phyloP scores from a whole-genome alignment of 129 eudicot genomes.

The Gnaphalium uliginosum region DNA sequence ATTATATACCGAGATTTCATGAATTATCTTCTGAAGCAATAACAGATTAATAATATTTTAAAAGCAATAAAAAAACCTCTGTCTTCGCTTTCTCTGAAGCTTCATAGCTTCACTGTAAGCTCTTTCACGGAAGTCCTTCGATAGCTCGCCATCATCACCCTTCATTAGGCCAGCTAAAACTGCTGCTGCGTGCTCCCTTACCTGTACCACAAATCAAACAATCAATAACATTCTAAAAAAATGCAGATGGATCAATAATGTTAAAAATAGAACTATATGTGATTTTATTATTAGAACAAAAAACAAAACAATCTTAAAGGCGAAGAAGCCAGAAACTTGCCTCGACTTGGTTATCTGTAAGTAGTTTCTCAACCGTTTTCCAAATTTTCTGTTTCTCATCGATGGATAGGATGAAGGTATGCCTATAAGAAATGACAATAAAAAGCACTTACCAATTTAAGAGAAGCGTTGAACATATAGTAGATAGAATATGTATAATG shows the following conservation, averaged over 20 bases:
- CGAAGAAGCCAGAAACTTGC: too few relatives aligned
- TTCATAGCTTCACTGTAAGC: conserved; percentile 71
- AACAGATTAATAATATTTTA: neutral
- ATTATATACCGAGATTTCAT: neutral
- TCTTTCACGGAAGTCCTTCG: conserved; percentile 75
- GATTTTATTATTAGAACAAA: too few relatives aligned
- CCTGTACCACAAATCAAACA: conserved; percentile 46
- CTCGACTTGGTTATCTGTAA: conserved; percentile 92
- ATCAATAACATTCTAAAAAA: neutral
- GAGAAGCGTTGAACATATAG: neutral
- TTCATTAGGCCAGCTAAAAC: conserved; percentile 98
- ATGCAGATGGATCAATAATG: neutral
- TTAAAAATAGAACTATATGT: neutral
- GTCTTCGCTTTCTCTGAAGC: conserved; percentile 62
- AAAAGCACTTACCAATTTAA: neutral
- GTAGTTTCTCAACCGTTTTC: conserved; percentile 81
- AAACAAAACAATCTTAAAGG: too few relatives aligned
- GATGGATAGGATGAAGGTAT: conserved; percentile 65
- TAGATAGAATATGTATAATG: neutral
- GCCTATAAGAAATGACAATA: conserved; percentile 45
- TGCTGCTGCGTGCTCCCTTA: conserved; percentile 99
- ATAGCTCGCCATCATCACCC: conserved; percentile 74
- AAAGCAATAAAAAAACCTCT: conserved; percentile 49
- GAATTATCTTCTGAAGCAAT: neutral
- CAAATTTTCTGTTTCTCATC: conserved; percentile 76